Base-by-base conservation (phyloP, 2,329 filamentous ascomycete species). In the Trichophyton rubrum region DNA sequence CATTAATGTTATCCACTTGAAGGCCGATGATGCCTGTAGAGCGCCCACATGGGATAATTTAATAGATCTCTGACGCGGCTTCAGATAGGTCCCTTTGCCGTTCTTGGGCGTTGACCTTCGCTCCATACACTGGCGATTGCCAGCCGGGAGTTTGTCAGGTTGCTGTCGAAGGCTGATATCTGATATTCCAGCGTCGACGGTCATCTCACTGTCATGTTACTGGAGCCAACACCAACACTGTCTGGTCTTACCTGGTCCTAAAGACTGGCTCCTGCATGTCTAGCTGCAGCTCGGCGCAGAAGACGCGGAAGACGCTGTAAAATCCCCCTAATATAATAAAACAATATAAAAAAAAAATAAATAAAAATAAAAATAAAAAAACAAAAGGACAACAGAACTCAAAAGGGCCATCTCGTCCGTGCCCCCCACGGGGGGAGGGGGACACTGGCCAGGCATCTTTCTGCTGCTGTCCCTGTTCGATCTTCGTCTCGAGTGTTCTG, bases 41-140 rank as follows among this genome's bases (percentile, higher is more conserved):
- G 51, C 51, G 27, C 51, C 51, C 51, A 55, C 51, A 55, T 55
- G 51, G 51, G 51, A 55, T 27, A 30, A 30, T 30, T 30, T 30
- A 51, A 51, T 43, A 51, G 45, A 51, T 51, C 45, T 51, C 45
- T 27, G 20, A 51, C 45, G 24, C 45, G 20, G 45, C 22, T 51
- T 27, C 11, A 38, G 9, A 15, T 15, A 27, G 20, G 8, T 20
- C 45, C 45, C 20, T 30, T 51, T 51, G 22, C 20, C 11, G 17
- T 22, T 9, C 13, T 27, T 22, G 20, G 8, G 20, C 33, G 43
- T 20, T 47, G 43, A 9, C 17, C 1, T 7, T 30, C 27, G 2
- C 27, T 30, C 27, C 27, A 30, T 30, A 30, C 27, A 30, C 27
- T 5, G 27, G 6, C 1, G 24, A 7, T 30, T 30, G 27, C 5